Evolutionary conservation across 441 rosid genomes (phyloP).

Genomic region (Brassica hybrid): DNA sequence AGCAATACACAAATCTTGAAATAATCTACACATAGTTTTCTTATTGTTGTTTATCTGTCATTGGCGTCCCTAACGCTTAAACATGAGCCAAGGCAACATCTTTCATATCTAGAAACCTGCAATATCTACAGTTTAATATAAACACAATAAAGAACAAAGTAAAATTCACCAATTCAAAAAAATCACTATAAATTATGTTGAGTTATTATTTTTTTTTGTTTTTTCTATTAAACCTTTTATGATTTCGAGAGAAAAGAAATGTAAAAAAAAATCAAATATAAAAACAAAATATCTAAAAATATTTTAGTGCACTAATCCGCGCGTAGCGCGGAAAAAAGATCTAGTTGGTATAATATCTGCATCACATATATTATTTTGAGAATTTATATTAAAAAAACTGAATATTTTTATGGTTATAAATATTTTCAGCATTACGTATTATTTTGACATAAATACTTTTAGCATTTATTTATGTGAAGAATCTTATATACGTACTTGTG

Average conservation of each 20-base stretch:
- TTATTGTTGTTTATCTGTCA: constrained; percentile 51
- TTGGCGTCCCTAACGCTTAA: constrained; percentile 59
- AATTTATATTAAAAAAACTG: neutral
- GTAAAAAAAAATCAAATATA: too few species aligned
- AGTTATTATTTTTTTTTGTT: too few species aligned
- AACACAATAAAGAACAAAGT: neutral
- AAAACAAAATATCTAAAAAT: too few species aligned
- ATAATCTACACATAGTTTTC: constrained; percentile 43
- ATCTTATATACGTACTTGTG: constrained; percentile 27
- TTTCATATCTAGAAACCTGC: constrained; percentile 31
- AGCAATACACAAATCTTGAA: constrained; percentile 46
- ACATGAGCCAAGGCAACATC: constrained; percentile 64
- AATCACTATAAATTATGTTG: neutral
- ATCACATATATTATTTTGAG: constrained; percentile 6
- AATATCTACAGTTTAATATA: neutral
- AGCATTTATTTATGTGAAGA: neutral
- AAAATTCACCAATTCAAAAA: neutral
- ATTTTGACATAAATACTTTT: neutral
- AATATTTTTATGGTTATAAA: constrained; percentile 4
- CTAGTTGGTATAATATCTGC: neutral
- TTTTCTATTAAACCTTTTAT: too few species aligned
- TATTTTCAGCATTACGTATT: neutral
- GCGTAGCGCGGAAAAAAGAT: neutral
- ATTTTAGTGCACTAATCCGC: neutral
- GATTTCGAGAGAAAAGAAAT: neutral